Base-by-base conservation (phyloP, 176 grass and related monocot genomes). In the Phyllostachys edulis region DNA sequence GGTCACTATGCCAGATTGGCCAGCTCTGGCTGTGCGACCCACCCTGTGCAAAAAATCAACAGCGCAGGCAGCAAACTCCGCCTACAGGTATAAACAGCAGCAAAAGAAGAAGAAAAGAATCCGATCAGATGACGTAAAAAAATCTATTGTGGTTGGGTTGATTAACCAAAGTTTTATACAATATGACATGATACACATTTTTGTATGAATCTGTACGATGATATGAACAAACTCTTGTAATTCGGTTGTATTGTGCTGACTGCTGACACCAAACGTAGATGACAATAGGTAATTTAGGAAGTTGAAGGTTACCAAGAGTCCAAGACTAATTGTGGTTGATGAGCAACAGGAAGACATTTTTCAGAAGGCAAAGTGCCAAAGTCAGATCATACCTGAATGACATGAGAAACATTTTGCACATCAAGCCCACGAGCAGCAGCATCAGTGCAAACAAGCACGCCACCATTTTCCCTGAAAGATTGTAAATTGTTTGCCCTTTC, bases 21-120 rank as follows among this genome's bases (percentile, higher is more conserved):
- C 96, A 59, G 93, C 96, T 90, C 96, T 87, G 46, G 91, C 96
- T 50, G 96, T 98, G 29, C 96, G 92, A 45, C 96, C 91, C 50
- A 98, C 96, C 72, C 96, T 93, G 49, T 98, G 96, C 85, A 98
- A 88, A 82, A 98, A 98, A 88, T 98, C 96, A 54, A 98, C 96
- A 82, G 93, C 96, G 4, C 89, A 95, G 13, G 91, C 92, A 64
- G 96, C 93, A 90, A 98, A 98, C 88, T 95, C 96, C 17, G 96
- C 96, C 96, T 98, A 54, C 57, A 79, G 10, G 34, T 61, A 61
- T 49, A 73, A 67, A 16, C 14, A 83, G 16, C 55, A 72, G 41
- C 5, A 23, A 59, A 67, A 6, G 72, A 8, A 36, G 12, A 42
- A 73, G 32, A 76, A 42, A 42, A 73, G 32, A 76, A 54, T 63